Conservation (phyloP, 495 filamentous ascomycete genomes). For the Zalerion maritima region DNA sequence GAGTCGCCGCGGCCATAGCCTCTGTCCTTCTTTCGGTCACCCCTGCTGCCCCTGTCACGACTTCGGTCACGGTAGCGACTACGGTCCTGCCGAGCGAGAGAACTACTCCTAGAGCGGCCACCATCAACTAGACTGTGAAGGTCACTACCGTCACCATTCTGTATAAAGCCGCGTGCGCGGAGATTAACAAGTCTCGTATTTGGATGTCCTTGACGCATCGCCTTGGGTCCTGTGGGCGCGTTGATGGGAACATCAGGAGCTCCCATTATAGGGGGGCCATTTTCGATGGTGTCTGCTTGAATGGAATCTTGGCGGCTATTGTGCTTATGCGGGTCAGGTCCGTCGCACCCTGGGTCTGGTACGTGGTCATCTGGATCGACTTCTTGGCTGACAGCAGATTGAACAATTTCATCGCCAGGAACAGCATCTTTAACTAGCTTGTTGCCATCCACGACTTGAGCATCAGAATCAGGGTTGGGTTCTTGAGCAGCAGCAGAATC, state of each 20-base stretch:
- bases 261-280: slow-evolving; percentile 9
- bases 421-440: too few species aligned
- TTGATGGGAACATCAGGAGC: slow-evolving; percentile 36
- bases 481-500: slow-evolving; percentile 9
- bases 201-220: slow-evolving; percentile 74
- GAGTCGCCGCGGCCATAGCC: slow-evolving; percentile 5
- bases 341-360: slow-evolving; percentile 9
- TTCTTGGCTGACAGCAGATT: too few species aligned
- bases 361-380: slow-evolving; percentile 8
- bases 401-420: too few species aligned
- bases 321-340: slow-evolving; percentile 11
- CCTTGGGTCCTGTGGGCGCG: slow-evolving; percentile 85
- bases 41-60: slow-evolving; percentile 17
- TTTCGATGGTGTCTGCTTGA: too few species aligned
- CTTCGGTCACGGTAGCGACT: slow-evolving; percentile 10
- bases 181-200: slow-evolving; percentile 51
- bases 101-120: slow-evolving; percentile 26
- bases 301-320: too few species aligned
- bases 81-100: slow-evolving; percentile 8
- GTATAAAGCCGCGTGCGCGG: slow-evolving; percentile 32
- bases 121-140: slow-evolving; percentile 20
- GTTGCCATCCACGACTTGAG: too few species aligned
- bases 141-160: slow-evolving; percentile 19
- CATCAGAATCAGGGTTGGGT: too few species aligned
- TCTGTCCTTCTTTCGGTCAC: slow-evolving; percentile 16